Conservation (phyloP, 225 moss, liverwort and hornwort genomes). For the Polytrichum formosum region DNA sequence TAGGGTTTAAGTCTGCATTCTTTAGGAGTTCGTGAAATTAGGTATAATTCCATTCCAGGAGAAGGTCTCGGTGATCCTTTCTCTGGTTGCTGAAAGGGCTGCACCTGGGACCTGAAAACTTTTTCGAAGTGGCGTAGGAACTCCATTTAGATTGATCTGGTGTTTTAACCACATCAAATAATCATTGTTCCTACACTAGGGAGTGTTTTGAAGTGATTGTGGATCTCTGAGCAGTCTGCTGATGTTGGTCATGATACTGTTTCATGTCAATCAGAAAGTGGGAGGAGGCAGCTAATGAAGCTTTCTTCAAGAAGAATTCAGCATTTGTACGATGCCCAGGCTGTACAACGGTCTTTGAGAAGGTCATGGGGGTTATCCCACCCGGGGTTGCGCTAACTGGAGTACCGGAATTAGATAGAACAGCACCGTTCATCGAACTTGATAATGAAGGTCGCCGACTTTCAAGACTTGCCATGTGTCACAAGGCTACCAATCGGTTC, state of each 20-base stretch:
- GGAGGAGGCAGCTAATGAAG: slow-evolving; percentile 57
- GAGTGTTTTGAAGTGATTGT: not conserved
- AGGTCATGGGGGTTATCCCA: slow-evolving; percentile 47
- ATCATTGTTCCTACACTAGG: no score
- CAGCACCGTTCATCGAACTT: slow-evolving; percentile 55
- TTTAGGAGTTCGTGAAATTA: no score
- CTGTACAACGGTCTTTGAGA: slow-evolving; percentile 57
- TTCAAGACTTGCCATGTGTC: slow-evolving; percentile 52
- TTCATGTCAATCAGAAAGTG: slow-evolving; percentile 31
- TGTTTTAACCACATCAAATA: not conserved
- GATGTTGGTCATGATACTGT: not conserved
- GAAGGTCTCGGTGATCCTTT: no score
- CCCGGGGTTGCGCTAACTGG: slow-evolving; percentile 61
- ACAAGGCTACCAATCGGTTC: slow-evolving; percentile 60
- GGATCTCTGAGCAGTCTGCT: slow-evolving; percentile 8
- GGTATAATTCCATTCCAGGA: no score
- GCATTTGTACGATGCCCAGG: slow-evolving; percentile 62
- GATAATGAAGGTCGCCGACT: slow-evolving; percentile 51
- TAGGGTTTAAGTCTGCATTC: no score
- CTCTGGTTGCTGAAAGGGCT: not conserved
- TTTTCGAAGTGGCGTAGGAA: slow-evolving; percentile 3
- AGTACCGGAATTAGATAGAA: slow-evolving; percentile 62
- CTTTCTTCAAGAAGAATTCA: slow-evolving; percentile 42
- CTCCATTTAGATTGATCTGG: not conserved
- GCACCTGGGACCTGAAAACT: not conserved